Conservation (phyloP, 441 rosid species). For the Arabidopsis hybrid region DNA sequence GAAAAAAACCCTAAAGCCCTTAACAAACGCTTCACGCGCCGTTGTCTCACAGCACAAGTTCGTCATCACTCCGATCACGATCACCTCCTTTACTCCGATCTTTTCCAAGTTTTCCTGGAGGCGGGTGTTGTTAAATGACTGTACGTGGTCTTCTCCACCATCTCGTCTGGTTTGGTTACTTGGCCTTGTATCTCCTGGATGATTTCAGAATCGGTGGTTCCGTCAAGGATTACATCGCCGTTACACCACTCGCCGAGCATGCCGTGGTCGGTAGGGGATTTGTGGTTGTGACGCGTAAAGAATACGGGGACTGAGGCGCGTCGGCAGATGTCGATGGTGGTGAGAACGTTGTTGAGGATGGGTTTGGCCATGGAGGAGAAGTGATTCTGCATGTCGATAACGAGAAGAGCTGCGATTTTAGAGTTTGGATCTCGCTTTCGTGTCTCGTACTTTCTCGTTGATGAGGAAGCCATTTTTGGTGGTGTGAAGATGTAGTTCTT, state of each 20-base stretch:
- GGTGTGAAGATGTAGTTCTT: conserved; percentile 10
- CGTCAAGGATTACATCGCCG: conserved; percentile 61
- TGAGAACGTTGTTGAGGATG: conserved; percentile 54
- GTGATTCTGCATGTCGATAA: conserved; percentile 72
- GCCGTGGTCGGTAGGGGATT: conserved; percentile 55
- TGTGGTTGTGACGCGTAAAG: conserved; percentile 83
- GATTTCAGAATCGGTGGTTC: conserved; percentile 60
- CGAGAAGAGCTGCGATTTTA: conserved; percentile 56
- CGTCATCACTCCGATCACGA: conserved; percentile 76
- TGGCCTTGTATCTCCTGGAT: conserved; percentile 50
- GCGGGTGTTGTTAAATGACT: conserved; percentile 59
- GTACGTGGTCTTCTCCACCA: conserved; percentile 77
- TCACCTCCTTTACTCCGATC: conserved; percentile 75
- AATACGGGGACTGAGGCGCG: conserved; percentile 68
- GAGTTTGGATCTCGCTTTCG: conserved; percentile 65
- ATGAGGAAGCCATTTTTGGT: conserved; percentile 34
- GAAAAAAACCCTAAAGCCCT: conserved; percentile 76
- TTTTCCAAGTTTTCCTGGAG: conserved; percentile 57
- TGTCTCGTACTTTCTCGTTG: conserved; percentile 59
- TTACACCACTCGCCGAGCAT: conserved; percentile 85
- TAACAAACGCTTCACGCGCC: conserved; percentile 78
- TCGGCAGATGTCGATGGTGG: conserved; percentile 68
- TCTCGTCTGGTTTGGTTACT: conserved; percentile 44
- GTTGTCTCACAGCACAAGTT: conserved; percentile 87
- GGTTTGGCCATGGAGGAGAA: conserved; percentile 65